phyloP scores from a whole-genome alignment of 108 stramenopile genomes.

The Aurantiochytrium sp. region DNA sequence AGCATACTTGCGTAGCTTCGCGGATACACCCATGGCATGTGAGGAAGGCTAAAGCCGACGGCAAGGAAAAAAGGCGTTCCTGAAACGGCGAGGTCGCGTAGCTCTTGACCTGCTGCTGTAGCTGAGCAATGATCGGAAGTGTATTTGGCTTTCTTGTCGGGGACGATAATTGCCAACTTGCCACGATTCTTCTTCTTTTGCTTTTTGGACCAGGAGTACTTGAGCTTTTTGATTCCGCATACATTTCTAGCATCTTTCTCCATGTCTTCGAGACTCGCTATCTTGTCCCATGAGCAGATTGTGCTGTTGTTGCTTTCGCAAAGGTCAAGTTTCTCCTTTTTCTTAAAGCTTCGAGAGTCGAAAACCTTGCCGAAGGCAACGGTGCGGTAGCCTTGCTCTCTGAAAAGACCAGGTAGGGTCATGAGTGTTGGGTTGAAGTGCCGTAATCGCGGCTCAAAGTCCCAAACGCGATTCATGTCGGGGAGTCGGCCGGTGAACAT shows the following conservation, averaged over 20 bases:
- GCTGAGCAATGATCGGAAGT: background rate
- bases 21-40: background rate
- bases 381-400: background rate
- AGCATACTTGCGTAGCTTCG: background rate
- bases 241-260: background rate
- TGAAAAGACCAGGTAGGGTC: background rate
- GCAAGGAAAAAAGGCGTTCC: background rate
- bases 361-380: background rate
- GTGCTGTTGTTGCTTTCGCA: background rate
- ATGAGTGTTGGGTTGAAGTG: background rate
- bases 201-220: background rate
- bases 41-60: background rate
- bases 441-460: background rate
- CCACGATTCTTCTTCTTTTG: background rate
- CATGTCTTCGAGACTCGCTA: background rate
- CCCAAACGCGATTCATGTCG: slow-evolving; percentile 3
- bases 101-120: background rate
- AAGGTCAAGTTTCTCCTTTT: background rate
- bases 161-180: background rate
- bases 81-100: background rate
- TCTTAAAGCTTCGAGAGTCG: background rate
- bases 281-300: background rate
- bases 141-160: background rate
- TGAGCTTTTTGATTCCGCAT: background rate
- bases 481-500: background rate